phyloP scores from a whole-genome alignment of 345 rosid species.

The Camelina hispida region DNA sequence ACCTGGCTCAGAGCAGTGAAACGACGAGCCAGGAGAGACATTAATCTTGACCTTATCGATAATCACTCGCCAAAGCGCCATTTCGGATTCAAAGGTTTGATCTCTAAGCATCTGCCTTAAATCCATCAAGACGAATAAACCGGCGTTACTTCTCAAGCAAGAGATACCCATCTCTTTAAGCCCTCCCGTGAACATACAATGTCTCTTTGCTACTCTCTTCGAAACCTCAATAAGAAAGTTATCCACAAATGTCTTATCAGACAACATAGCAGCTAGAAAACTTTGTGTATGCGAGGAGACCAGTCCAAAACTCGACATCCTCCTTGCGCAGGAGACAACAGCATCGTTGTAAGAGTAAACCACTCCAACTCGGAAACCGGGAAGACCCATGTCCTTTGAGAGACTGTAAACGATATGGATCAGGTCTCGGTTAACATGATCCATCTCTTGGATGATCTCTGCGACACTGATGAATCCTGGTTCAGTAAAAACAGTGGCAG shows the following conservation, averaged over 20 bases:
- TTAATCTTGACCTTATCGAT: slow-evolving; percentile 42
- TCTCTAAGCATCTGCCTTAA: slow-evolving; percentile 30
- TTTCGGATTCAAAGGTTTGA: slow-evolving; percentile 31
- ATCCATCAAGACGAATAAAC: slow-evolving; percentile 42
- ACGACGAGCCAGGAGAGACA: slow-evolving; percentile 45
- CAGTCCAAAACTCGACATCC: slow-evolving; percentile 65
- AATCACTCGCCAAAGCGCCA: slow-evolving; percentile 35
- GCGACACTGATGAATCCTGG: slow-evolving; percentile 54
- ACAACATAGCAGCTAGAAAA: slow-evolving; percentile 47
- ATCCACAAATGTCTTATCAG: slow-evolving; percentile 33
- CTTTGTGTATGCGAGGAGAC: slow-evolving; percentile 65
- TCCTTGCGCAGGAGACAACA: slow-evolving; percentile 57
- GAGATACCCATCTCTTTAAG: slow-evolving; percentile 37
- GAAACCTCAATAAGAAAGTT: slow-evolving; percentile 29
- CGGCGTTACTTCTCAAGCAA: slow-evolving; percentile 43
- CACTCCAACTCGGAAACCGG: slow-evolving; percentile 64
- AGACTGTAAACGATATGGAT: slow-evolving; percentile 64
- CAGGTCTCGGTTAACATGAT: slow-evolving; percentile 39
- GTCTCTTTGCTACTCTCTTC: slow-evolving; percentile 39
- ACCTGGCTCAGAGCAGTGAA: slow-evolving; percentile 47
- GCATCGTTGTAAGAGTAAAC: slow-evolving; percentile 55
- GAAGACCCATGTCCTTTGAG: slow-evolving; percentile 64
- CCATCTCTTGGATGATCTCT: slow-evolving; percentile 52
- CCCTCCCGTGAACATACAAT: slow-evolving; percentile 32
- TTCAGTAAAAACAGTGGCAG: slow-evolving; percentile 54